These are phyloP conservation scores for Dalbergia cultrata DNA, from an alignment of 306 rosid species.

Conservation along the genomic window DNA sequence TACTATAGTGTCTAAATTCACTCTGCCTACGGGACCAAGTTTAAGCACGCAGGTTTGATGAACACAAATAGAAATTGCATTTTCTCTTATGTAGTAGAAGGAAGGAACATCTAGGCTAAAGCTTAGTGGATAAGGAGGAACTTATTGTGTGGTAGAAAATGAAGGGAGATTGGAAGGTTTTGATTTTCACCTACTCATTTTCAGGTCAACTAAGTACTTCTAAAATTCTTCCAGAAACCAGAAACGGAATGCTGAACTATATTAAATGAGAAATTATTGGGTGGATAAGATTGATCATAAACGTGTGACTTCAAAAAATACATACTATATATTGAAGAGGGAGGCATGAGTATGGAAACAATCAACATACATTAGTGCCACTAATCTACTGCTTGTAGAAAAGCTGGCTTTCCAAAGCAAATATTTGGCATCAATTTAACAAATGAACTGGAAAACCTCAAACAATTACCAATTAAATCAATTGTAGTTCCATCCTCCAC, in stretches of 20 bases:
- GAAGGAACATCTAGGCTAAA: slow-evolving; percentile 14
- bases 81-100: slow-evolving; percentile 21
- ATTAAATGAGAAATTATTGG: not conserved
- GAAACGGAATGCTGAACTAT: slow-evolving; percentile 10
- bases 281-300: not conserved
- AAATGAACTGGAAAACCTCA: slow-evolving; percentile 28
- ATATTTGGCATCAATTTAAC: slow-evolving; percentile 11
- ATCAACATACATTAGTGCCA: slow-evolving; percentile 6
- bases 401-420: slow-evolving; percentile 29
- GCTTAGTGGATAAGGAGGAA: slow-evolving; percentile 11
- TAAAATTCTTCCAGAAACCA: not conserved
- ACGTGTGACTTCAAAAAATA: not conserved
- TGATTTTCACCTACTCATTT: slow-evolving; percentile 23
- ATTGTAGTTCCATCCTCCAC: slow-evolving; percentile 90
- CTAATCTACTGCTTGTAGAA: slow-evolving; percentile 11
- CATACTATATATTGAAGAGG: not conserved
- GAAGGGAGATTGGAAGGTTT: slow-evolving; percentile 15
- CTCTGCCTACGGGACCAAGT: not conserved
- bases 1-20: no score
- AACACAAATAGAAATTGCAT: not conserved
- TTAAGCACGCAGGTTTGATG: slow-evolving; percentile 22
- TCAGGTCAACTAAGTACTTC: slow-evolving; percentile 23
- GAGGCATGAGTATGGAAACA: slow-evolving; percentile 3
- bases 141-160: not conserved
- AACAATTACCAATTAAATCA: slow-evolving; percentile 80